Percentiles rank a stretch among this genome's conserved stretches.
These are phyloP conservation scores for Pichia sp. DNA, from an alignment of 1,139 yeast genomes.

Conservation along the genomic window DNA sequence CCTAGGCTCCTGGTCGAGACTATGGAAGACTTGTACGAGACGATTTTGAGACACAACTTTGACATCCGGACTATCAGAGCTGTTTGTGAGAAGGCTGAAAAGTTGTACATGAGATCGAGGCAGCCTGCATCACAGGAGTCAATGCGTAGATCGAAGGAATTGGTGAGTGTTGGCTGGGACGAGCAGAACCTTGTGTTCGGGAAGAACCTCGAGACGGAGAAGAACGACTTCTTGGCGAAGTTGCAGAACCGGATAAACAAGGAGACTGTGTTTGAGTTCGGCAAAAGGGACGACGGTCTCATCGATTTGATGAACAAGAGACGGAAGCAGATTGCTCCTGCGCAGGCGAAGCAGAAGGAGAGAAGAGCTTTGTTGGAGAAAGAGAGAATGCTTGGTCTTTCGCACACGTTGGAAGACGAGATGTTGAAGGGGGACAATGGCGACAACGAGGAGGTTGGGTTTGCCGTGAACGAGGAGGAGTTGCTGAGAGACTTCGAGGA, in stretches of 20 bases:
- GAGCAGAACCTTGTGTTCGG: conserved; percentile 79
- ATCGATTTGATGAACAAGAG: conserved; percentile 82
- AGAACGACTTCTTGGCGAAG: conserved; percentile 65
- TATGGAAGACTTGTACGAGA: conserved; percentile 67
- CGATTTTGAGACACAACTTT: conserved; percentile 57
- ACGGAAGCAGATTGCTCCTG: conserved; percentile 73
- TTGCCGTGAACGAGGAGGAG: conserved; percentile 49
- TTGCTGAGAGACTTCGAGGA: conserved; percentile 56
- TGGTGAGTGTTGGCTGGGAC: conserved; percentile 83
- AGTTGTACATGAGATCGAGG: conserved; percentile 78
- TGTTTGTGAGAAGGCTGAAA: conserved; percentile 85
- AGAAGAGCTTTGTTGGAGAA: conserved; percentile 63
- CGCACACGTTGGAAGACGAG: conserved; percentile 71
- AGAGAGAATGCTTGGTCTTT: conserved; percentile 72
- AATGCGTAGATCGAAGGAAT: conserved; percentile 76
- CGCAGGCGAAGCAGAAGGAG: conserved; percentile 74
- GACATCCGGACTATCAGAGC: conserved; percentile 63
- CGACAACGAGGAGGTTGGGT: conserved; percentile 53
- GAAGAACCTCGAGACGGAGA: conserved; percentile 65
- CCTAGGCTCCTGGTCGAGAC: conserved; percentile 73
- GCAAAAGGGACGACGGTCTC: conserved; percentile 64
- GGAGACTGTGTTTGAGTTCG: conserved; percentile 92
- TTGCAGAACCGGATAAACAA: conserved; percentile 63
- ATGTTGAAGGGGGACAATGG: conserved; percentile 38
- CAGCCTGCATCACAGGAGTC: conserved; percentile 84